phyloP scores from a whole-genome alignment of 2,329 filamentous ascomycete species.

The Ophiocordyceps camponoti-floridani region DNA sequence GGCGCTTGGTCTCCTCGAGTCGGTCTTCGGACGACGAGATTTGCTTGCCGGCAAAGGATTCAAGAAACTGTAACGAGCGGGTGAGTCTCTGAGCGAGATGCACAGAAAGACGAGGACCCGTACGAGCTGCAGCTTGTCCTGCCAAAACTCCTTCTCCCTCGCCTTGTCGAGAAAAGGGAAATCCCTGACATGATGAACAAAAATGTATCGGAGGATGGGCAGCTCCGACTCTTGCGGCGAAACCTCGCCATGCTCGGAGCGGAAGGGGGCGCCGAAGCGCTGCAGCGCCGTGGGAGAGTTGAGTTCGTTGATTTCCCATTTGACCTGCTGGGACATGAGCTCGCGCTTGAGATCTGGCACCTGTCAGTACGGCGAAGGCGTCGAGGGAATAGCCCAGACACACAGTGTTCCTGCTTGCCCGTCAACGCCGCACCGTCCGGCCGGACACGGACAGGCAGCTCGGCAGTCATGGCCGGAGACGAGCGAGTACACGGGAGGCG shows the following conservation, averaged over 20 bases:
- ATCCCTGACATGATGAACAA: conserved; percentile 93
- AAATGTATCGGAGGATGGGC: conserved; percentile 87
- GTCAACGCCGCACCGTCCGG: conserved; percentile 41
- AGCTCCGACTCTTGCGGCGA: conserved; percentile 86
- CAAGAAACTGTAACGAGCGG: conserved; percentile 52
- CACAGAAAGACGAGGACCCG: conserved; percentile 16
- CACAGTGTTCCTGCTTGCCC: conserved; percentile 96
- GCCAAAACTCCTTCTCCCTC: conserved; percentile 98
- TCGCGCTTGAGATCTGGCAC: conserved; percentile 79
- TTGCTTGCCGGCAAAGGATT: conserved; percentile 92
- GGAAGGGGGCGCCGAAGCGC: conserved; percentile 89
- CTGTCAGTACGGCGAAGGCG: background rate
- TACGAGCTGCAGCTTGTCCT: conserved; percentile 90
- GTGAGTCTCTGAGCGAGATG: background rate
- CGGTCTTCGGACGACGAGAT: conserved; percentile 95
- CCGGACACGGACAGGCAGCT: background rate
- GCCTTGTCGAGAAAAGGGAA: conserved; percentile 97
- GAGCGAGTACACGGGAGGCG: too few relatives aligned
- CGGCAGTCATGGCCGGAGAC: background rate
- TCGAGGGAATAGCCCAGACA: conserved; percentile 10
- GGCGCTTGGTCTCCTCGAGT: conserved; percentile 85
- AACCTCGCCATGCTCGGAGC: conserved; percentile 80
- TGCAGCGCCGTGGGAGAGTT: conserved; percentile 89
- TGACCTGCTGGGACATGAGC: conserved; percentile 76
- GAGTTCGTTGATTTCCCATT: conserved; percentile 79